These are phyloP conservation scores for Claviceps sp. DNA, from an alignment of 2,329 filamentous ascomycete genomes.

Conservation along the genomic window DNA sequence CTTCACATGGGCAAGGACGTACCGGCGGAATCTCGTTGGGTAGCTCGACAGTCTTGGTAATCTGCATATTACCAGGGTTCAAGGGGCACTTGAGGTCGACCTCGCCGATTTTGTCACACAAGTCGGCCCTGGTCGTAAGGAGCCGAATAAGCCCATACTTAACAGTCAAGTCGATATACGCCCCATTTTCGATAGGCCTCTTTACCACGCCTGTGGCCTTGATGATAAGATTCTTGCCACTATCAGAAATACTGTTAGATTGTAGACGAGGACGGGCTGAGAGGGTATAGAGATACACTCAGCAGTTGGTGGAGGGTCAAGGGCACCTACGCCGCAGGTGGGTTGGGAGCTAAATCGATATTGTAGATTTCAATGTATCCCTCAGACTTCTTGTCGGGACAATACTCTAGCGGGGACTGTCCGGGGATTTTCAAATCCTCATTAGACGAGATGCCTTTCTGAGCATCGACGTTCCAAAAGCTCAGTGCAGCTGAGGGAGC, in stretches of 20 bases:
- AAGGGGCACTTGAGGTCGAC: conserved; percentile 85
- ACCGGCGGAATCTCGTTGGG: conserved; percentile 82
- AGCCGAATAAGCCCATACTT: conserved; percentile 91
- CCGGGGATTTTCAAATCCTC: conserved; percentile 58
- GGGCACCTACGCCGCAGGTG: conserved; percentile 57
- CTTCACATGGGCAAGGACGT: conserved; percentile 24
- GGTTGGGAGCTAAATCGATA: conserved; percentile 76
- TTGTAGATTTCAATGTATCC: conserved; percentile 66
- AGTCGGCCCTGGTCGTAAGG: conserved; percentile 64
- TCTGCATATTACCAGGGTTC: conserved; percentile 57
- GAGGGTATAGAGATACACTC: not conserved
- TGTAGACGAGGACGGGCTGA: not conserved
- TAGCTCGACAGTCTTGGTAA: conserved; percentile 74
- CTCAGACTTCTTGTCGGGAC: conserved; percentile 47
- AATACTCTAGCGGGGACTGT: conserved; percentile 74
- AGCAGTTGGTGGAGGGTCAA: not conserved
- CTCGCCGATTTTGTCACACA: conserved; percentile 81
- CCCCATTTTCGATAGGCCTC: conserved; percentile 60
- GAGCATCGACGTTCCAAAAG: conserved; percentile 21
- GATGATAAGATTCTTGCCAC: conserved; percentile 67
- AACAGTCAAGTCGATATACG: conserved; percentile 71
- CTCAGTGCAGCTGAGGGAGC: conserved; percentile 32
- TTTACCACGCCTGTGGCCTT: conserved; percentile 63
- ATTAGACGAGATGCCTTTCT: conserved; percentile 26
- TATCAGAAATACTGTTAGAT: conserved; percentile 25